Evolutionary conservation across 2,329 filamentous ascomycete genomes (phyloP).

Genomic region (Emmonsia crescens): DNA sequence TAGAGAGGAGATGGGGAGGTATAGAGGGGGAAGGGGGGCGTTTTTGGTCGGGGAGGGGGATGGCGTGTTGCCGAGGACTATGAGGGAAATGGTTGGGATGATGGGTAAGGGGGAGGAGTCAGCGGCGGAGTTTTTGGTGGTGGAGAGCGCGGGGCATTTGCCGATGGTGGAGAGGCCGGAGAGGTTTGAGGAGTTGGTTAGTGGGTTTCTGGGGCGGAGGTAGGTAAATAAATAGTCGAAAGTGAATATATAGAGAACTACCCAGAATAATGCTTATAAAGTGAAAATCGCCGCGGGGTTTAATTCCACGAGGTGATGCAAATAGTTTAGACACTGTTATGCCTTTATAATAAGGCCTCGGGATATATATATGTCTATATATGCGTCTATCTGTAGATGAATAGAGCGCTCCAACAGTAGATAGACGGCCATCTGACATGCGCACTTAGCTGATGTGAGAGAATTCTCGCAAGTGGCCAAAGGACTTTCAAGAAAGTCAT

Average conservation of each 20-base stretch:
- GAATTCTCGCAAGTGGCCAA: neutral
- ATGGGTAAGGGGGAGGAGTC: constrained; percentile 27
- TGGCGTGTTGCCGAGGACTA: constrained; percentile 64
- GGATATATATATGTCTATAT: too few species aligned
- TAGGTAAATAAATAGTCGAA: neutral
- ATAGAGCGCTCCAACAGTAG: neutral
- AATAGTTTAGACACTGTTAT: too few species aligned
- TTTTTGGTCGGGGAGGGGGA: constrained; percentile 65
- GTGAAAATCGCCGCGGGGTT: neutral
- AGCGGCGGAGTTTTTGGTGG: constrained; percentile 13
- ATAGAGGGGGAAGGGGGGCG: constrained; percentile 36
- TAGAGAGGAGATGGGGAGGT: constrained; percentile 30
- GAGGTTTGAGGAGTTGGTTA: constrained; percentile 1
- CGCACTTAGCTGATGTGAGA: neutral
- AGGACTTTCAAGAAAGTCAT: neutral
- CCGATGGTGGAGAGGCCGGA: constrained; percentile 9
- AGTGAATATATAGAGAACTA: neutral
- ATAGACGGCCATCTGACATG: too few species aligned
- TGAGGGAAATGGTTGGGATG: constrained; percentile 61
- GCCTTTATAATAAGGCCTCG: too few species aligned
- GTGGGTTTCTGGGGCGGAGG: neutral
- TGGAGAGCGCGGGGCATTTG: constrained; percentile 18
- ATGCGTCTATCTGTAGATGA: neutral
- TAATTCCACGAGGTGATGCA: too few species aligned
- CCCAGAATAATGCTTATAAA: too few species aligned